These are phyloP conservation scores for Saccharum spontaneum DNA, from an alignment of 176 grass and related monocot species.

Conservation along the genomic window DNA sequence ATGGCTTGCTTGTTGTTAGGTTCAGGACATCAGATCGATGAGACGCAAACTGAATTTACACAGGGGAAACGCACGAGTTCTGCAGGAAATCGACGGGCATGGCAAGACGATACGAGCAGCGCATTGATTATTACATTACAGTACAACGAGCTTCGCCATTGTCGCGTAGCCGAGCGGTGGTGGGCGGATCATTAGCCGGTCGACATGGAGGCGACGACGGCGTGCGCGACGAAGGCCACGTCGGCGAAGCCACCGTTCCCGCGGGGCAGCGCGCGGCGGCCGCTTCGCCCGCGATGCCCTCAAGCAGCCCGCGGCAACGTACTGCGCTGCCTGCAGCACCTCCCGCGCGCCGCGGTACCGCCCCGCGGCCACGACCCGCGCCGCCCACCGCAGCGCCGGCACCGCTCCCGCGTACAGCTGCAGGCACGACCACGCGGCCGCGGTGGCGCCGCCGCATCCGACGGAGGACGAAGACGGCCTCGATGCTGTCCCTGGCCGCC, in stretches of 20 bases:
- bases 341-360: slow-evolving; percentile 33
- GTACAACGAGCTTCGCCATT: neutral
- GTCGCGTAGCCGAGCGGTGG: no score
- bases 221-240: slow-evolving; percentile 41
- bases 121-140: no score
- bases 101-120: no score
- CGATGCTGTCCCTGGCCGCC: slow-evolving; percentile 25
- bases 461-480: neutral
- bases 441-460: neutral
- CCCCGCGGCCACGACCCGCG: slow-evolving; percentile 6
- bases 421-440: slow-evolving; percentile 29
- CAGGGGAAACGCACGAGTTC: neutral
- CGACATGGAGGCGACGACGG: slow-evolving; percentile 34
- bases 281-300: slow-evolving; percentile 22
- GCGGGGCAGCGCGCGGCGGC: neutral
- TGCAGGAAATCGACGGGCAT: neutral
- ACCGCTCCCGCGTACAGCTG: slow-evolving; percentile 46
- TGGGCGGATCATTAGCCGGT: neutral
- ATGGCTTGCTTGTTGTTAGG: neutral
- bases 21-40: neutral
- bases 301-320: slow-evolving; percentile 27
- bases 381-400: slow-evolving; percentile 36
- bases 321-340: slow-evolving; percentile 38
- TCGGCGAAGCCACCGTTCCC: slow-evolving; percentile 22
- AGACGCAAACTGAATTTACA: neutral